phyloP scores from a whole-genome alignment of 2,329 filamentous ascomycete species.

The Fusarium robinianum region DNA sequence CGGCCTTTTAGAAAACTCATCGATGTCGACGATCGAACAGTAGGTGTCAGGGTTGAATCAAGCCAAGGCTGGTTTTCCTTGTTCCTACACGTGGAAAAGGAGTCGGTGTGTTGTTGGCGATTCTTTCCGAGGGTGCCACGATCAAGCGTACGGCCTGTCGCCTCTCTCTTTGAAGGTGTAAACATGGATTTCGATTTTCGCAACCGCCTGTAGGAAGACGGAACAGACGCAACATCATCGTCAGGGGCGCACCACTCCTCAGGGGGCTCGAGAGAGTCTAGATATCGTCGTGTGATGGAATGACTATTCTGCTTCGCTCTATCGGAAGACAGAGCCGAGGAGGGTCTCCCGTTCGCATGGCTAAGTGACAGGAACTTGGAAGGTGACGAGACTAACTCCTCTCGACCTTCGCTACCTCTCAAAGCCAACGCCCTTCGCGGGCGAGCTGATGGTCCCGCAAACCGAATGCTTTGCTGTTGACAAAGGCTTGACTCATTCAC shows the following conservation, averaged over 20 bases:
- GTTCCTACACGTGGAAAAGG: constrained; percentile 14
- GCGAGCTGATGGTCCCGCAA: constrained; percentile 45
- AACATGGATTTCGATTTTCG: constrained; percentile 63
- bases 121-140: constrained; percentile 12
- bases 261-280: constrained; percentile 37
- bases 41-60: background rate
- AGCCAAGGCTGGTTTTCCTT: constrained; percentile 39
- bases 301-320: constrained; percentile 12
- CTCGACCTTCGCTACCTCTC: constrained; percentile 37
- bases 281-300: constrained; percentile 31
- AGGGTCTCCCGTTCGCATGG: constrained; percentile 20
- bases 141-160: constrained; percentile 16
- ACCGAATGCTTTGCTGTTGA: constrained; percentile 61
- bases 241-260: constrained; percentile 53
- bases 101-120: constrained; percentile 10
- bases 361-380: constrained; percentile 12
- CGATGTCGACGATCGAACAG: constrained; percentile 55
- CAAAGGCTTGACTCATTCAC: constrained; percentile 34
- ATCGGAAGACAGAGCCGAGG: constrained; percentile 21
- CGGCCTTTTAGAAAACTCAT: constrained; percentile 56
- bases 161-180: constrained; percentile 37
- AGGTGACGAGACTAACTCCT: constrained; percentile 11
- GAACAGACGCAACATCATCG: constrained; percentile 52
- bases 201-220: constrained; percentile 54
- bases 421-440: constrained; percentile 38